phyloP scores from a whole-genome alignment of 495 filamentous ascomycete genomes.

The Lophiostoma macrostomum region DNA sequence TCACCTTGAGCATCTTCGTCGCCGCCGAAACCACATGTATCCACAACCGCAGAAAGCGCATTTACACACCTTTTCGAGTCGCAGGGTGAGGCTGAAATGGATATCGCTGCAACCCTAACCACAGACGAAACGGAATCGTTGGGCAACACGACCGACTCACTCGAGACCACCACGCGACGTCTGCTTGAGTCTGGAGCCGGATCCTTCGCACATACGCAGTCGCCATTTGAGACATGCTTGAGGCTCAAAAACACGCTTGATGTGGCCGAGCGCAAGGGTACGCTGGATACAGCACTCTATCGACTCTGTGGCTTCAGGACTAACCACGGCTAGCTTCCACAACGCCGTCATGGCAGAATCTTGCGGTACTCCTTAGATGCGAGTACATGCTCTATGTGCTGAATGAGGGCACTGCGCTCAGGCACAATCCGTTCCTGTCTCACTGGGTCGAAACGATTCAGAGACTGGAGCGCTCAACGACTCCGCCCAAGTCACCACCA shows the following conservation, averaged over 20 bases:
- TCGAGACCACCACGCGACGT: background rate
- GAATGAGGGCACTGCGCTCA: constrained; percentile 29
- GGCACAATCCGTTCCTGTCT: constrained; percentile 43
- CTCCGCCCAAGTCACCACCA: background rate
- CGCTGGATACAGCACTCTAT: background rate
- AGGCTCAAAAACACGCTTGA: constrained; percentile 34
- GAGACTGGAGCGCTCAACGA: constrained; percentile 13
- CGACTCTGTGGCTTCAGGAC: background rate
- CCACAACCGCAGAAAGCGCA: background rate
- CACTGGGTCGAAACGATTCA: constrained; percentile 46
- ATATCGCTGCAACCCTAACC: constrained; percentile 18
- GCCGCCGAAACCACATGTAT: constrained; percentile 10
- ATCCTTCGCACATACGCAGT: background rate
- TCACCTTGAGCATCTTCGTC: background rate
- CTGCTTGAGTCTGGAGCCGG: no score
- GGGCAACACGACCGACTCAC: constrained; percentile 7
- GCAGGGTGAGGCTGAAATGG: constrained; percentile 9
- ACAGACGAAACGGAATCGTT: constrained; percentile 10
- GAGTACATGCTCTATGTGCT: constrained; percentile 34
- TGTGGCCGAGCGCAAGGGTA: constrained; percentile 26
- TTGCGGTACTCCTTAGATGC: constrained; percentile 31
- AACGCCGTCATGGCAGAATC: constrained; percentile 5
- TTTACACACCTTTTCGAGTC: background rate
- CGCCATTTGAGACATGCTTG: constrained; percentile 33
- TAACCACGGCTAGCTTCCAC: constrained; percentile 5